These are phyloP conservation scores for Saxophila tyrrhenica DNA, from an alignment of 495 filamentous ascomycete genomes.

Conservation along the genomic window DNA sequence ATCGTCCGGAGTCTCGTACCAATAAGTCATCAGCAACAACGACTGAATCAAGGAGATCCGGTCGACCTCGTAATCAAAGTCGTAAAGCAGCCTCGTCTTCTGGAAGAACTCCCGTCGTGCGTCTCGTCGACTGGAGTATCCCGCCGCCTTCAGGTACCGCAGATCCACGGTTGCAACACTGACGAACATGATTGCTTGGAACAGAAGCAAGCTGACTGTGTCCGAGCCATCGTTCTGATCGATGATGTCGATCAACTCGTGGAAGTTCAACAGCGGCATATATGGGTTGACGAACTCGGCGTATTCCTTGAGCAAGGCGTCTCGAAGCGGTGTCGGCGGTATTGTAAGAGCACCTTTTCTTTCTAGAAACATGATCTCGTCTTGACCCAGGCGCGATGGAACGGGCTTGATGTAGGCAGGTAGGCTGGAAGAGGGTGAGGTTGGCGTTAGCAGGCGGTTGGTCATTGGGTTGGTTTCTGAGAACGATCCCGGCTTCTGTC, in stretches of 20 bases:
- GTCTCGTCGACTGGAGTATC: slow-evolving; percentile 53
- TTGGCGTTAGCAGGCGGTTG: background rate
- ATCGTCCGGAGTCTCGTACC: slow-evolving; percentile 83
- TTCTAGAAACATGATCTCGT: slow-evolving; percentile 62
- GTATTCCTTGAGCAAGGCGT: slow-evolving; percentile 59
- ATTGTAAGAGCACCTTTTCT: slow-evolving; percentile 63
- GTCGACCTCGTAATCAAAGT: slow-evolving; percentile 74
- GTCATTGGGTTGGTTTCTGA: slow-evolving; percentile 1
- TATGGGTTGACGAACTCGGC: slow-evolving; percentile 74
- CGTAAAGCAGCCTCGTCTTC: slow-evolving; percentile 63
- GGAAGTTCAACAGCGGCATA: slow-evolving; percentile 68
- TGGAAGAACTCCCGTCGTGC: slow-evolving; percentile 69
- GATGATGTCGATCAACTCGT: slow-evolving; percentile 57
- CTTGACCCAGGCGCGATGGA: slow-evolving; percentile 50
- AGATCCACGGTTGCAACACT: slow-evolving; percentile 66
- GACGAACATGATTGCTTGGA: slow-evolving; percentile 73
- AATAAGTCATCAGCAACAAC: slow-evolving; percentile 76
- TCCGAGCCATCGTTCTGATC: slow-evolving; percentile 52
- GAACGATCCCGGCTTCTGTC: slow-evolving; percentile 1
- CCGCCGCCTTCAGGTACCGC: slow-evolving; percentile 52
- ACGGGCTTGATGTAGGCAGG: slow-evolving; percentile 57
- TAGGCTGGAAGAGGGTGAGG: slow-evolving; percentile 3
- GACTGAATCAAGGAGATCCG: slow-evolving; percentile 69
- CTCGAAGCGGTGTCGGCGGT: slow-evolving; percentile 53
- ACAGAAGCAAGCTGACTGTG: slow-evolving; percentile 62